Conservation (phyloP, 148 eudicot genomes). For the Silene conica region DNA sequence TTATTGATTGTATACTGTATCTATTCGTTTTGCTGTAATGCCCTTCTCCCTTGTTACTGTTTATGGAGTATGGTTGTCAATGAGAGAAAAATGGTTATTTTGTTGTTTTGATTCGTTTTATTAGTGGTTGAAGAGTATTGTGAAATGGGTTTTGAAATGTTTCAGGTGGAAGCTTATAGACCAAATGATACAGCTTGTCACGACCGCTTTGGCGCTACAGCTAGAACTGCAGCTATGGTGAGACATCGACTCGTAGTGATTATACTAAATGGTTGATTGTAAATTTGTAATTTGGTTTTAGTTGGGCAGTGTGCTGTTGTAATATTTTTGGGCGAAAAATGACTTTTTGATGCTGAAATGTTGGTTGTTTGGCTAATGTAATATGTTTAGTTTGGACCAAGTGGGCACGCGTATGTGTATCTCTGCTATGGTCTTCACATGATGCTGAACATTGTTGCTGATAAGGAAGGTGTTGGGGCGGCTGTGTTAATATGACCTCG, state of each 20-base stretch:
- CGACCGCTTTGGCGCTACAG: slow-evolving; percentile 75
- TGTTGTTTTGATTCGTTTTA: not conserved
- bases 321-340: not conserved
- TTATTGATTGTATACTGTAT: too few species aligned
- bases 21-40: slow-evolving; percentile 29
- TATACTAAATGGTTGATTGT: not conserved
- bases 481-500: slow-evolving; percentile 92
- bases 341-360: not conserved
- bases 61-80: slow-evolving; percentile 31
- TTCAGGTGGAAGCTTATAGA: slow-evolving; percentile 95
- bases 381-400: slow-evolving; percentile 86
- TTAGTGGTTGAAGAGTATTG: not conserved
- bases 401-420: slow-evolving; percentile 91
- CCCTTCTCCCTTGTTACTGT: slow-evolving; percentile 27
- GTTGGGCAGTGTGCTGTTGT: not conserved
- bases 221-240: slow-evolving; percentile 93
- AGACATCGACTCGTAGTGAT: slow-evolving; percentile 16
- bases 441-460: slow-evolving; percentile 96
- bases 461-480: slow-evolving; percentile 81
- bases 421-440: slow-evolving; percentile 89
- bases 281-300: too few species aligned
- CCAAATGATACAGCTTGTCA: slow-evolving; percentile 92
- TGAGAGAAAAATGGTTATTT: slow-evolving; percentile 1
- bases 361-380: not conserved
- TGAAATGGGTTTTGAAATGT: not conserved